phyloP scores from a whole-genome alignment of 1,284 basidiomycete species.

The Marasmius sp. region DNA sequence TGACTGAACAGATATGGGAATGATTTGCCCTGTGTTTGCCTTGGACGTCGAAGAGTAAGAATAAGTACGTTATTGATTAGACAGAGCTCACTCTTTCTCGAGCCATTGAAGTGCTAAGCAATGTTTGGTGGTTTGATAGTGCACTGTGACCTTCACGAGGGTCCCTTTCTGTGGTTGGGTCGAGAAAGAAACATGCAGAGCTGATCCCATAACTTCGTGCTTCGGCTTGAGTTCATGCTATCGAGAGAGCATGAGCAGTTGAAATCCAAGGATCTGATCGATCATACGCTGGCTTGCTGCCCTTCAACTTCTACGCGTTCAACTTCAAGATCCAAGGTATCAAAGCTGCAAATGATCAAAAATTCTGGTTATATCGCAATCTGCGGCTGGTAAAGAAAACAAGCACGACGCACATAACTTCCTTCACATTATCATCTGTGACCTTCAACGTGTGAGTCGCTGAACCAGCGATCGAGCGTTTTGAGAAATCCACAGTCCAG shows the following conservation, averaged over 20 bases:
- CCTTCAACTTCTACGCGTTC: constrained; percentile 57
- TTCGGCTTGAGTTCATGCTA: constrained; percentile 55
- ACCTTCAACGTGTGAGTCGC: constrained; percentile 69
- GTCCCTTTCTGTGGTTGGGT: constrained; percentile 39
- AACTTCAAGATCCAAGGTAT: constrained; percentile 77
- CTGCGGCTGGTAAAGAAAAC: constrained; percentile 4
- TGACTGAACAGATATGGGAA: constrained; percentile 94
- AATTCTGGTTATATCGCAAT: constrained; percentile 12
- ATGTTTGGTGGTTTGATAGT: constrained; percentile 74
- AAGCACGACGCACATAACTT: constrained; percentile 55
- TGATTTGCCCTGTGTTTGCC: constrained; percentile 86
- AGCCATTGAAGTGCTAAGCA: constrained; percentile 95
- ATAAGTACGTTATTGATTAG: neutral
- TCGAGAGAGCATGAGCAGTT: constrained; percentile 2
- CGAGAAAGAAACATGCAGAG: constrained; percentile 56
- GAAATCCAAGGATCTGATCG: constrained; percentile 1
- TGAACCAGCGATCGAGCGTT: constrained; percentile 68
- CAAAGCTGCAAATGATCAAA: constrained; percentile 53
- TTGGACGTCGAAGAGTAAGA: constrained; percentile 24
- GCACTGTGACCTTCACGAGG: constrained; percentile 56
- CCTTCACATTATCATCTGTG: constrained; percentile 56
- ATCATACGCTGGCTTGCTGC: constrained; percentile 44
- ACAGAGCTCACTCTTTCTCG: constrained; percentile 60
- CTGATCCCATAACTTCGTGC: constrained; percentile 73
- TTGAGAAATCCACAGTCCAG: constrained; percentile 83